These are phyloP conservation scores for Ceratopteris richardii DNA, from an alignment of 75 land plant genomes.

Conservation along the genomic window DNA sequence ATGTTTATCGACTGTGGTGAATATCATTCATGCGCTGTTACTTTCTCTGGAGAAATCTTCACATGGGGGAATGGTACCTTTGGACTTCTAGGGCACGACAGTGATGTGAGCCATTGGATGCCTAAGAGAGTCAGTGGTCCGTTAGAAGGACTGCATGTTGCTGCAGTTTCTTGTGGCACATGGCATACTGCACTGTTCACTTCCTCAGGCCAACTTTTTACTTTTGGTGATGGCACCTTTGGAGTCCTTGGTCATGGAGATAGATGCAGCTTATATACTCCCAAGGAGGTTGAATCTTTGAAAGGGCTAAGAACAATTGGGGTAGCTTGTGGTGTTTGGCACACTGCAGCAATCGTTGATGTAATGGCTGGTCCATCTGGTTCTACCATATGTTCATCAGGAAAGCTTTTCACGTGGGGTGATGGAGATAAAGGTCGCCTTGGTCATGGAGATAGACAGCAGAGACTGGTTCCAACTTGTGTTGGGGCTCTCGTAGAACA, in stretches of 20 bases:
- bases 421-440: slow-evolving; percentile 10
- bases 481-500: slow-evolving; percentile 8
- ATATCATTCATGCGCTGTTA: slow-evolving; percentile 56
- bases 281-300: slow-evolving; percentile 46
- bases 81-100: slow-evolving; percentile 61
- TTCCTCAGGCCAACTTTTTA: slow-evolving; percentile 43
- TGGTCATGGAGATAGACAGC: slow-evolving; percentile 11
- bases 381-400: slow-evolving; percentile 6
- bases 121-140: slow-evolving; percentile 50
- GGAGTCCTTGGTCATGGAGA: slow-evolving; percentile 64
- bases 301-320: slow-evolving; percentile 44
- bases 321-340: slow-evolving; percentile 47
- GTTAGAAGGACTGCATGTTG: slow-evolving; percentile 52
- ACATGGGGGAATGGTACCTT: slow-evolving; percentile 61
- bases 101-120: slow-evolving; percentile 59
- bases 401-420: slow-evolving; percentile 11
- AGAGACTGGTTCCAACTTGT: slow-evolving; percentile 11
- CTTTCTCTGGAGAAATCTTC: slow-evolving; percentile 46
- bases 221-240: slow-evolving; percentile 67
- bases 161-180: slow-evolving; percentile 59
- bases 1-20: slow-evolving; percentile 62
- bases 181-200: slow-evolving; percentile 65
- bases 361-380: slow-evolving; percentile 2
- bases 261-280: slow-evolving; percentile 27
- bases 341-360: slow-evolving; percentile 8